These are phyloP conservation scores for Corinectria fuckeliana DNA, from an alignment of 2,329 filamentous ascomycete species.

Conservation along the genomic window DNA sequence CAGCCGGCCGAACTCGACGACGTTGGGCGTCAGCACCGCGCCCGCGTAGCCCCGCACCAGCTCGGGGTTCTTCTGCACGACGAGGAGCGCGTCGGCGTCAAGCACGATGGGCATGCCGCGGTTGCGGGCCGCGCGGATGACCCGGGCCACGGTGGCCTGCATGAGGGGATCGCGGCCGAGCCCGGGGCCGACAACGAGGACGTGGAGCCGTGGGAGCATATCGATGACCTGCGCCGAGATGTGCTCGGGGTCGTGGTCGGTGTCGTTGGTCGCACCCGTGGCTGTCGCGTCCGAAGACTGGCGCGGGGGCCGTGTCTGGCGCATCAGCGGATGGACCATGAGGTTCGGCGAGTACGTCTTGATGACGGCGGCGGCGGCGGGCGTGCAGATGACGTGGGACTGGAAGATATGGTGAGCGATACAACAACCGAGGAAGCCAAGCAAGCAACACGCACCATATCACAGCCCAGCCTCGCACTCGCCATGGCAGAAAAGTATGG, in stretches of 20 bases:
- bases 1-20: slow-evolving; percentile 87
- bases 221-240: slow-evolving; percentile 74
- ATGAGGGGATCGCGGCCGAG: slow-evolving; percentile 89
- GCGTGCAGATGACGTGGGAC: slow-evolving; percentile 96
- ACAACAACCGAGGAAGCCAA: neutral
- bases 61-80: slow-evolving; percentile 78
- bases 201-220: slow-evolving; percentile 87
- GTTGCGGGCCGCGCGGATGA: slow-evolving; percentile 80
- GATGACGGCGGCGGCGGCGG: slow-evolving; percentile 84
- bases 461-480: slow-evolving; percentile 85
- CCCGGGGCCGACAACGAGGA: slow-evolving; percentile 90
- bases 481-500: slow-evolving; percentile 99
- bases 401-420: slow-evolving; percentile 42
- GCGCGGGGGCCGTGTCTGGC: slow-evolving; percentile 63
- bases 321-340: slow-evolving; percentile 98
- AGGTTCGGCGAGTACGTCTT: slow-evolving; percentile 98
- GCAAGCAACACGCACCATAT: slow-evolving; percentile 69
- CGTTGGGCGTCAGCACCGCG: slow-evolving; percentile 92
- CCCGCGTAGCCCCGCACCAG: slow-evolving; percentile 81
- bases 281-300: slow-evolving; percentile 52
- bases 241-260: slow-evolving; percentile 61
- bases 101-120: slow-evolving; percentile 80
- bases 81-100: slow-evolving; percentile 85
- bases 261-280: slow-evolving; percentile 27
- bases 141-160: slow-evolving; percentile 81